Conservation (phyloP, 345 rosid species). For the Boechera stricta region DNA sequence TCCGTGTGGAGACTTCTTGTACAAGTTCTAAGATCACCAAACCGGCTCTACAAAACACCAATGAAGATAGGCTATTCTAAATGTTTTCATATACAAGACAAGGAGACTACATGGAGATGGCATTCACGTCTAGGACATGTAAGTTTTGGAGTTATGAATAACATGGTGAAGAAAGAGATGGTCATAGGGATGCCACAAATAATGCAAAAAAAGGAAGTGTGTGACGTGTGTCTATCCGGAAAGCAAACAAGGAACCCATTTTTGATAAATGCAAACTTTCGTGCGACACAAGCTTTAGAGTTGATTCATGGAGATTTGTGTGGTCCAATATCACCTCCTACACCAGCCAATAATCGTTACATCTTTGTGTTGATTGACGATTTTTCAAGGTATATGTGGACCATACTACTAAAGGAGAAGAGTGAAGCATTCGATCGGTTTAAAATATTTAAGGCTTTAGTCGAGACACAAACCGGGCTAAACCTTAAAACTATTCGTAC, state of each 20-base stretch:
- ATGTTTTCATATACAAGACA: background rate
- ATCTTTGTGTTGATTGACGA: background rate
- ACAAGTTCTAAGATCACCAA: background rate
- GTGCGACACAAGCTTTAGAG: background rate
- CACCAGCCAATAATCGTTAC: background rate
- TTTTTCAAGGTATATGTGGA: background rate
- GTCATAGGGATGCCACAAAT: background rate
- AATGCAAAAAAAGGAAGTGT: too few relatives aligned
- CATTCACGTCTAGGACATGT: background rate
- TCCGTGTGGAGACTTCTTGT: background rate
- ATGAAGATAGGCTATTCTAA: background rate
- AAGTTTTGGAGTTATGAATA: background rate
- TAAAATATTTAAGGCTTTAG: background rate
- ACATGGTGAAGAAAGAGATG: background rate
- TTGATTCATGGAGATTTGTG: background rate
- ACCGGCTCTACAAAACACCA: background rate
- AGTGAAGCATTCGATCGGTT: background rate
- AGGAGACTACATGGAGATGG: background rate
- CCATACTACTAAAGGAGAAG: background rate
- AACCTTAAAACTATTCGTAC: background rate
- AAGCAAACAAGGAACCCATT: background rate
- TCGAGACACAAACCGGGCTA: background rate
- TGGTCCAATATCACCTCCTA: background rate
- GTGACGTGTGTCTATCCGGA: too few relatives aligned
- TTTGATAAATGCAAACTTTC: accelerated